Conservation (phyloP, 1,139 yeast genomes). For the Yamadazyma atlantica region DNA sequence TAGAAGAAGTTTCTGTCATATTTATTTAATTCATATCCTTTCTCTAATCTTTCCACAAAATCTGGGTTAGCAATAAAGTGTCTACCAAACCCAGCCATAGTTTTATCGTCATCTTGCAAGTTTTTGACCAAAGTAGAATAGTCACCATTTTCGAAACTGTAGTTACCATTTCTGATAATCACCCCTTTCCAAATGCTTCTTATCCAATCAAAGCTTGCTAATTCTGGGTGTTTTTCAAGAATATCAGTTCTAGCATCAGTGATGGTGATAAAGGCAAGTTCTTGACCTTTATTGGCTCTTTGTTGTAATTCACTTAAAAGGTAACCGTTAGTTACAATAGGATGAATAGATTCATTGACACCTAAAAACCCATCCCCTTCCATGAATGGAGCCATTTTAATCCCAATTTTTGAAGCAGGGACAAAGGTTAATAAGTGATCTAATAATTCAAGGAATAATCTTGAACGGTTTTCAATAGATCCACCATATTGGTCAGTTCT, state of each 20-base stretch:
- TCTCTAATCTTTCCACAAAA: conserved; percentile 34
- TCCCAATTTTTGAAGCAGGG: conserved; percentile 54
- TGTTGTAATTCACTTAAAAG: conserved; percentile 36
- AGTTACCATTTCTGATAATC: conserved; percentile 49
- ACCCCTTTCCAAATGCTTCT: conserved; percentile 49
- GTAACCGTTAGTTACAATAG: conserved; percentile 31
- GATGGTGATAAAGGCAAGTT: conserved; percentile 51
- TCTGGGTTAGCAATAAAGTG: conserved; percentile 56
- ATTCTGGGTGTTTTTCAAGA: conserved; percentile 11
- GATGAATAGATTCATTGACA: conserved; percentile 35
- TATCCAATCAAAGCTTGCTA: conserved; percentile 26
- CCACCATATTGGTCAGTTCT: conserved; percentile 73
- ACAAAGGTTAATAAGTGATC: conserved; percentile 48
- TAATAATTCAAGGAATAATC: conserved; percentile 55
- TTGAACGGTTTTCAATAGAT: conserved; percentile 61
- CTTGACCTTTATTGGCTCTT: conserved; percentile 39
- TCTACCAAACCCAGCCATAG: conserved; percentile 48
- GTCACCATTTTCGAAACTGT: conserved; percentile 18
- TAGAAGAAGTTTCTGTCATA: conserved; percentile 21
- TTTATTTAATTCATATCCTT: conserved; percentile 10
- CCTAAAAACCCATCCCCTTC: conserved; percentile 36
- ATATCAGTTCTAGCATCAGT: conserved; percentile 40
- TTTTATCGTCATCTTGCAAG: conserved; percentile 34
- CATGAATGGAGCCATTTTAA: conserved; percentile 66
- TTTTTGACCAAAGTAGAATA: conserved; percentile 17